Evolutionary conservation across 306 rosid species (phyloP), one percentile per base, ranked within the genome.

Genomic region (Biancaea sappan): DNA sequence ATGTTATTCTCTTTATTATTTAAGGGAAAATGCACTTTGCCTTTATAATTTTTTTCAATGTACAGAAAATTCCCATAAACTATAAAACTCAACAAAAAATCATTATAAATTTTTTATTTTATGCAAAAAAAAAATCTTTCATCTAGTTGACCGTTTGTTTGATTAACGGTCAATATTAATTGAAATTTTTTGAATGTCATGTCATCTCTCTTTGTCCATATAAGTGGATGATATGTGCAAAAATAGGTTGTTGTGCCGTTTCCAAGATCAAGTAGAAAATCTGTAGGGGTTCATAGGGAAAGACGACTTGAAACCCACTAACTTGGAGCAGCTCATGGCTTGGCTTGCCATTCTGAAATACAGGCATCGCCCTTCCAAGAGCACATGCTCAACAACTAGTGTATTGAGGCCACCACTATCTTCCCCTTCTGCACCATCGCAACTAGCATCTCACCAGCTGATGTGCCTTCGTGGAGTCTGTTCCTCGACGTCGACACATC

Each of bases 401-500:
- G 98, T 56, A 93, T 79, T 43, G 98, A 91, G 5, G 88, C 87
- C 26, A 93, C 85, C 71, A 93, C 84, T 46, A 91, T 91, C 85
- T 88, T 91, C 28, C 98, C 98, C 63, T 85, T 88, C 76, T 81
- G 84, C 76, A 96, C 98, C 77, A 90, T 52, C 16, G 82, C 46
- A 0, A 82, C 82, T 24, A 93, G 54, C 53, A 87, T 85, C 41
- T 40, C 31, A 89, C 51, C 12, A 93, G 72, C 47, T 97, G 82
- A 37, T 93, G 84, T 18, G 98, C 97, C 41, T 88, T 88, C 38
- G 98, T 93, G 2, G 98, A 91, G 83, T 93, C 98, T 32, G 91
- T 19, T 0, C 98, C 98, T n/a, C 7, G 98, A 93, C 2, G 98
- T 93, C 2, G 98, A 97, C 44, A 91, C 98, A 66, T 93, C 98